These are phyloP conservation scores for Cunninghamia lanceolata DNA, from an alignment of 75 land plant species.

Conservation along the genomic window DNA sequence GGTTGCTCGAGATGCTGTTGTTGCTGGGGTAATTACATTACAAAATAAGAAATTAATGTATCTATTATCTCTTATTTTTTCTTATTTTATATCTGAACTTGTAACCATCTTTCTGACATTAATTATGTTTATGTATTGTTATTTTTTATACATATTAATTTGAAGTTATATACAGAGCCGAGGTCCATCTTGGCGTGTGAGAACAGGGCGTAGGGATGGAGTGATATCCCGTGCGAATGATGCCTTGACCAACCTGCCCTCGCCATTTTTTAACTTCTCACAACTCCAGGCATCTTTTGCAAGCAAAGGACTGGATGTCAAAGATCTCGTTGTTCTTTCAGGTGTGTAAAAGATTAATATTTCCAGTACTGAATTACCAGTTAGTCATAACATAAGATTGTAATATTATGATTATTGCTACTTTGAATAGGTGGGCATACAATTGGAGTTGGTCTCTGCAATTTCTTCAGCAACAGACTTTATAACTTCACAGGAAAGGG, in stretches of 20 bases:
- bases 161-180: slow-evolving; percentile 15
- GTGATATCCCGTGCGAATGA: slow-evolving; percentile 24
- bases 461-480: slow-evolving; percentile 21
- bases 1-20: too few species aligned
- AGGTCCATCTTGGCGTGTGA: slow-evolving; percentile 46
- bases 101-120: too few species aligned
- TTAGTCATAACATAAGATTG: slow-evolving; percentile 8
- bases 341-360: slow-evolving; percentile 15
- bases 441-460: slow-evolving; percentile 10
- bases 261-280: not conserved
- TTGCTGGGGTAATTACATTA: too few species aligned
- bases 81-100: too few species aligned
- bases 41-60: too few species aligned
- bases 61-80: too few species aligned
- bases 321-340: slow-evolving; percentile 46
- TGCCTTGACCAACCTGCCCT: slow-evolving; percentile 26
- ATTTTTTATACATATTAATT: too few species aligned
- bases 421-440: too few species aligned
- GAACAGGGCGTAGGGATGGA: slow-evolving; percentile 53
- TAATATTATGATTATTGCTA: slow-evolving; percentile 8
- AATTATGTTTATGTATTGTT: too few species aligned
- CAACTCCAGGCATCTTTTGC: too few species aligned
- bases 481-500: slow-evolving; percentile 28
- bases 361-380: too few species aligned
- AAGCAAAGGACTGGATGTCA: slow-evolving; percentile 9